Evolutionary conservation across 164 flowering plant species (phyloP), one percentile per base, ranked within the genome.

Genomic region (Chimonanthus salicifolius): DNA sequence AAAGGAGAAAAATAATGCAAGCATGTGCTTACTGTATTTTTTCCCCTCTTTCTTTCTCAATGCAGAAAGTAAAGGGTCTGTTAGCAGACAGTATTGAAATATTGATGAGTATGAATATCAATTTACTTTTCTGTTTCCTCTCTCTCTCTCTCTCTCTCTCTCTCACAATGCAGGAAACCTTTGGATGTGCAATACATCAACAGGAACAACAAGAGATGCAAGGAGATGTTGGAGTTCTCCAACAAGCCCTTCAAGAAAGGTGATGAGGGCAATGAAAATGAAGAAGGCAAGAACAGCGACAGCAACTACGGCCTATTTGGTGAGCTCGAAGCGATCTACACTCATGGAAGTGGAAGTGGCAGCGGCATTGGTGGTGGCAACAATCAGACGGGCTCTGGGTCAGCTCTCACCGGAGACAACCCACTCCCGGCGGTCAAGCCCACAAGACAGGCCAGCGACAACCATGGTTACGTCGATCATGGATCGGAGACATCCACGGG

Each of bases 301-400:
- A 67, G 66, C 70, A 78, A 80, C 33, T 78, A 62, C 18, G 72
- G 78, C 10, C 72, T 75, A 66, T 84, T 75, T 60, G 71, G 80
- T 60, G 87, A 84, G 78, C 87, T 84, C 46, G 87, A 82, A 69
- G 85, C 82, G 44, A 77, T 84, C 58, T 82, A 72, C 69, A 65
- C 69, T 18, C 58, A 15, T 49, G 48, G 75, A 16, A 64, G 69
- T 49, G 46, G 62, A 33, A 47, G 67, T 64, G 70, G 74, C 66
- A 76, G 67, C 18, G 69, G 75, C 6, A 33, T 33, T 54, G 60
- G 71, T 50, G 74, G 6, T 50, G 67, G 20, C 79, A 80, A 62
- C 80, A 82, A 80, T 9, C 77, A 75, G 50, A 60, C 73, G 10
- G 78, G 74, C n/a, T 75, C 78, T 13, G 70, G 70, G 13, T 75